These are phyloP conservation scores for Akanthomyces dipterigenus DNA, from an alignment of 2,329 filamentous ascomycete species.

Conservation along the genomic window DNA sequence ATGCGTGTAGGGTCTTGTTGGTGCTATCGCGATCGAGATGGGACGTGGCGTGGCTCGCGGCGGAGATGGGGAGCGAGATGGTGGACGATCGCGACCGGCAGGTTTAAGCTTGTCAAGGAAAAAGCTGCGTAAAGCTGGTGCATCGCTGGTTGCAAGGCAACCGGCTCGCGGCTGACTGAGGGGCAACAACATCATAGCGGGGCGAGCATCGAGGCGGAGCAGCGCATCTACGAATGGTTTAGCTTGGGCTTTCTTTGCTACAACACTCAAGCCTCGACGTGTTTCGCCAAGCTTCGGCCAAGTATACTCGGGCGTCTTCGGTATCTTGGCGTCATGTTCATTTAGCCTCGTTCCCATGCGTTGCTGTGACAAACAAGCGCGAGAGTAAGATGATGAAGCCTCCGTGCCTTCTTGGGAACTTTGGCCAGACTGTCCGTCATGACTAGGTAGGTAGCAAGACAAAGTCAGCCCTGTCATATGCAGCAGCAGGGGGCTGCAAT, in stretches of 20 bases:
- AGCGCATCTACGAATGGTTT: background rate
- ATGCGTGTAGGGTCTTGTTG: background rate
- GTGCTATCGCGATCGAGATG: background rate
- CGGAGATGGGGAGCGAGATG: background rate
- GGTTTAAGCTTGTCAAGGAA: background rate
- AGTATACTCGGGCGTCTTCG: background rate
- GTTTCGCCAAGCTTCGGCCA: background rate
- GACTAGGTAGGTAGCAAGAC: background rate
- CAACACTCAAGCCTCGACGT: background rate
- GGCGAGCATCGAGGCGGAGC: constrained; percentile 4
- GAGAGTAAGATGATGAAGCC: too few species aligned
- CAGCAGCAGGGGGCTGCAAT: background rate
- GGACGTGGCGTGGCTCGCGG: background rate
- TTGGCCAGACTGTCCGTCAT: background rate
- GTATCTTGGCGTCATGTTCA: background rate
- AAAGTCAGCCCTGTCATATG: background rate
- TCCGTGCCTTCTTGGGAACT: background rate
- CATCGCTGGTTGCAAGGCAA: background rate
- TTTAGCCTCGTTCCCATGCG: too few species aligned
- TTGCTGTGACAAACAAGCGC: too few species aligned
- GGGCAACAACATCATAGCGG: constrained; percentile 7
- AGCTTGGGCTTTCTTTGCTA: background rate
- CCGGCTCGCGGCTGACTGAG: constrained; percentile 7
- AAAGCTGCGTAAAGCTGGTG: background rate
- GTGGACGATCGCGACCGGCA: background rate